Evolutionary conservation across 2,329 filamentous ascomycete species (phyloP), one percentile per base, ranked within the genome.

Genomic region (Beauveria asiatica): DNA sequence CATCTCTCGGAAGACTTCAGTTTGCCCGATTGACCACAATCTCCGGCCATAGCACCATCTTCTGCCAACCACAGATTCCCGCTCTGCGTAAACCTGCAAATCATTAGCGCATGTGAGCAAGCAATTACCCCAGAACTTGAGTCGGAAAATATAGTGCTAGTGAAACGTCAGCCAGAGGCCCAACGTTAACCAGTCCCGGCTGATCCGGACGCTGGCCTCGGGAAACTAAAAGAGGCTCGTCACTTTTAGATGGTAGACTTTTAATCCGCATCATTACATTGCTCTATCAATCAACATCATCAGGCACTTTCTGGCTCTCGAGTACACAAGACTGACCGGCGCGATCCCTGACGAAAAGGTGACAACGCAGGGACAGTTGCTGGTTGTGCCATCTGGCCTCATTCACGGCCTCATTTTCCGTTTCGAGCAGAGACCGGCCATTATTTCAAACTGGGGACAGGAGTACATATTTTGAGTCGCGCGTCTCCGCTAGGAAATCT

Each of bases 131-230:
- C 30, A 50, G 21, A 57, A 23, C 41, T 50, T 48, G n/a, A 21
- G 44, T 21, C 11, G 11, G 5, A 13, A 33, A 39, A 41, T 33
- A 45, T 5, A 33, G 10, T 23, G 25, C 23, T 44, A 45, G 52
- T 44, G 16, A 17, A 45, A 19, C 25, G 39, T 19, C 39, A 5
- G 27, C 42, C 3, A n/a, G 11, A 33, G 46, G n/a, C 23, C 48
- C n/a, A n/a, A n/a, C n/a, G n/a, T n/a, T 44, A 41, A 51, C 46
- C 46, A 51, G 46, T 58, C 55, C 55, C 55, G 55, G 55, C 55
- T 7, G 55, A 58, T 44, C 55, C 55, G 55, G 55, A 13, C 16
- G 44, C 17, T 21, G 17, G 7, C 19, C 13, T 21, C 8, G 3
- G 6, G 17, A 37, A 39, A 30, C 19, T 19, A 13, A 41, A 30